Conservation (phyloP, 1,139 yeast genomes). For the Geotrichum aggregatum region DNA sequence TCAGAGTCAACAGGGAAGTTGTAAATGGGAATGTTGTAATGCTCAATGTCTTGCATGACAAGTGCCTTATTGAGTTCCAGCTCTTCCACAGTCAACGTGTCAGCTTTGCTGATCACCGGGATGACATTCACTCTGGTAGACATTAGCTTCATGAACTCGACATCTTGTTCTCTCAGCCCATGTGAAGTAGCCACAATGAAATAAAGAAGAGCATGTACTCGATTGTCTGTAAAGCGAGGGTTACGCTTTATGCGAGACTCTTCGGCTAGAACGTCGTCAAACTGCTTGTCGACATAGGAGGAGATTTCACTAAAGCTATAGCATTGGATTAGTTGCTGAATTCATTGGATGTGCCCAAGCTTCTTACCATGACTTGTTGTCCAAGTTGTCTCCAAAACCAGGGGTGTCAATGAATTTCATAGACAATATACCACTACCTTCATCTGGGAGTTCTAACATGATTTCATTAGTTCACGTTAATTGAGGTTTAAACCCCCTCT, state of each 20-base stretch:
- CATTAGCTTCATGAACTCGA: slow-evolving; percentile 72
- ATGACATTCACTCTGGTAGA: slow-evolving; percentile 80
- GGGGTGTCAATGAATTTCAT: slow-evolving; percentile 60
- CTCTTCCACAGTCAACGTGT: slow-evolving; percentile 76
- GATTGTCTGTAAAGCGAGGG: slow-evolving; percentile 70
- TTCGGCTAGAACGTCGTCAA: slow-evolving; percentile 89
- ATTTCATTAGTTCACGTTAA: slow-evolving; percentile 21
- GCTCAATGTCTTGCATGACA: slow-evolving; percentile 71
- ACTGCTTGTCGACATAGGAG: slow-evolving; percentile 78
- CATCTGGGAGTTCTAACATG: slow-evolving; percentile 35
- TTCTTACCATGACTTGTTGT: slow-evolving; percentile 48
- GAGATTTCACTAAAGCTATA: slow-evolving; percentile 63
- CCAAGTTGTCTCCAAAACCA: slow-evolving; percentile 72
- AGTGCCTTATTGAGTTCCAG: slow-evolving; percentile 63
- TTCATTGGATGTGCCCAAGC: not conserved
- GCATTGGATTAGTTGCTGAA: slow-evolving; percentile 1
- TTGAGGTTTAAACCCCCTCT: not conserved
- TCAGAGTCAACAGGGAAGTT: slow-evolving; percentile 54
- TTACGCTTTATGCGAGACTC: slow-evolving; percentile 89
- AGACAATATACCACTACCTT: slow-evolving; percentile 80
- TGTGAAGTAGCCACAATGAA: slow-evolving; percentile 74
- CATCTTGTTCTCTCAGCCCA: slow-evolving; percentile 68
- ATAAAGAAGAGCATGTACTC: slow-evolving; percentile 70
- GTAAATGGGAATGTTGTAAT: slow-evolving; percentile 76
- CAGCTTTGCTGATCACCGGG: slow-evolving; percentile 85